phyloP scores from a whole-genome alignment of 441 rosid species.

The Populus hybrid region DNA sequence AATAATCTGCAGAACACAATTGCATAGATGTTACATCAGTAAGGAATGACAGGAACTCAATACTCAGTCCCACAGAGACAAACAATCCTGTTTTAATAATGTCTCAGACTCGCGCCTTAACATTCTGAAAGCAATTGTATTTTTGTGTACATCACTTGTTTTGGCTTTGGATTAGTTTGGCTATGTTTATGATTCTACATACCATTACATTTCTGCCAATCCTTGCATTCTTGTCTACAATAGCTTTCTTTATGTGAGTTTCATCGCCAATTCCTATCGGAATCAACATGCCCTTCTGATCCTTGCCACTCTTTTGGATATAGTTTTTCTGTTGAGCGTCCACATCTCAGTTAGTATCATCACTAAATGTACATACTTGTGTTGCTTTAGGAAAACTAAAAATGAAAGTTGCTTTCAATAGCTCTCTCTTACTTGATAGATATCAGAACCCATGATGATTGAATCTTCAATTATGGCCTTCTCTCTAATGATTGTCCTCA shows the following conservation, averaged over 20 bases:
- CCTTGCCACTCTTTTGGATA: conserved; percentile 20
- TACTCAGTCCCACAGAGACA: neutral
- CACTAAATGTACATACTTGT: too few relatives aligned
- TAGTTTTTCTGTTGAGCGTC: conserved; percentile 22
- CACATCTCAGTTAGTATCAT: too few relatives aligned
- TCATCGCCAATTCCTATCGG: conserved; percentile 69
- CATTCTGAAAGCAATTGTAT: too few relatives aligned
- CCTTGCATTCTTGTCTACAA: conserved; percentile 74
- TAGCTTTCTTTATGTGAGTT: conserved; percentile 49
- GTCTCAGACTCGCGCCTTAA: too few relatives aligned
- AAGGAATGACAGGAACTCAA: neutral
- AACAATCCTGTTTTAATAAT: neutral
- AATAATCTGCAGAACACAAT: conserved; percentile 44
- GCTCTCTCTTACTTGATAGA: conserved; percentile 50
- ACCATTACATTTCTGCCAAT: conserved; percentile 79
- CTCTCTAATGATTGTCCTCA: conserved; percentile 65
- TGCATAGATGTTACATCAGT: neutral
- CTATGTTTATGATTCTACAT: conserved; percentile 1
- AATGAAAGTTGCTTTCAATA: too few relatives aligned
- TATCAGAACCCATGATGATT: conserved; percentile 70
- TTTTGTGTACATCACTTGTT: too few relatives aligned
- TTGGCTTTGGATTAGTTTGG: too few relatives aligned
- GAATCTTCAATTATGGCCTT: conserved; percentile 67
- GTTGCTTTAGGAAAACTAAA: too few relatives aligned
- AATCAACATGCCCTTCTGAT: conserved; percentile 14